Evolutionary conservation across 208 protist species (phyloP), one percentile per base, ranked within the genome.

Genomic region (Tritrichomonas foetus): DNA sequence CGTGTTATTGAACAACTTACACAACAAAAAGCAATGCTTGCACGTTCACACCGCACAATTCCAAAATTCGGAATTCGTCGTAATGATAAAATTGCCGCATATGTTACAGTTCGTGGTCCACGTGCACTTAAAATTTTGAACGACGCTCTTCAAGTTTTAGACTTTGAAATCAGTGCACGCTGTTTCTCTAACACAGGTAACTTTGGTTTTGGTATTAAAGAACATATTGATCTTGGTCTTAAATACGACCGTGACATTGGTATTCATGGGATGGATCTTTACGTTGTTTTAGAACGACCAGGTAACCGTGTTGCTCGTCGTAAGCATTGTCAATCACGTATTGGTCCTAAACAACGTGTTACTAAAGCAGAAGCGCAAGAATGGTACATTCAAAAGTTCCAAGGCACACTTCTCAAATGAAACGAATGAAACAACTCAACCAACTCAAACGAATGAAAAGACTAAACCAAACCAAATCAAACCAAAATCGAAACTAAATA

Each of bases 231-330:
- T 97, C 97, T 99, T 80, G 99, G 99, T 94, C 97, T 99, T 96
- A 99, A 99, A 97, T 99, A 99, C 97, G 99, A 99, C 95, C 99
- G 99, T n/a, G n/a, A n/a, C n/a, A n/a, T n/a, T n/a, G n/a, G n/a
- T n/a, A n/a, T n/a, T n/a, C n/a, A n/a, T n/a, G 97, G 97, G 94
- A 98, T 98, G 97, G 97, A 98, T 95, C 98, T 98, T 95, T 99
- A 98, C 97, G 98, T 99, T 94, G 98, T 99, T 93, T 97, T 99
- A 93, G 96, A 96, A 72, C 97, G 99, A 95, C 97, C 98, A 95
- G 98, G 98, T 94, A 96, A 97, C 95, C 97, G 99, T 95, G 98
- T 99, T 64, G 95, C 97, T 66, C 93, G 94, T 69, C 96, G 97
- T 94, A 97, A 97, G 95, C 98, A 97, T 95, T 96, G 97, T 94